A percentile compares a stretch with the other conserved stretches of the same genome.
phyloP scores from a whole-genome alignment of 345 rosid genomes.

The Dipteronia dyeriana region DNA sequence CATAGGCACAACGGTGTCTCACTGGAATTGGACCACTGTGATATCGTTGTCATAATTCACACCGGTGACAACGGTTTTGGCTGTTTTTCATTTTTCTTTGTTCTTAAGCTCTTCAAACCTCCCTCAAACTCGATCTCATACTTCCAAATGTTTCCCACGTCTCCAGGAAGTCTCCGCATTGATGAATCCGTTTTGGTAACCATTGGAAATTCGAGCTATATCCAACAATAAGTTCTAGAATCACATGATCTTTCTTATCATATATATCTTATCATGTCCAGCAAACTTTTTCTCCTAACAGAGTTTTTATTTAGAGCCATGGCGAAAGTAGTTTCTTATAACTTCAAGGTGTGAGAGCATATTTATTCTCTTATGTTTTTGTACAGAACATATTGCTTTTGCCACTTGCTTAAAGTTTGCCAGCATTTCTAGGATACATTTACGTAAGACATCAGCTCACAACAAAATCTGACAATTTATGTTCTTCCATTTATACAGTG shows the following conservation, averaged over 20 bases:
- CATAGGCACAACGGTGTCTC: no score
- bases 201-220: no score
- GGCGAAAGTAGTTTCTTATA: not conserved
- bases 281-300: not conserved
- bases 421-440: not conserved
- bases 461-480: not conserved
- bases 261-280: not conserved
- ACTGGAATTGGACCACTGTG: no score
- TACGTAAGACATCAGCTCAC: not conserved
- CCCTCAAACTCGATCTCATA: no score
- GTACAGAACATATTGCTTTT: not conserved
- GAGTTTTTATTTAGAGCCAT: not conserved
- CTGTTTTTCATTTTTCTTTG: no score
- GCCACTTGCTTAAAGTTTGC: not conserved
- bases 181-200: no score
- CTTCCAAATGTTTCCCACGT: no score
- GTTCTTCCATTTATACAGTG: conserved; percentile 21
- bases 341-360: not conserved
- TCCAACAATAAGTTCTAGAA: not conserved
- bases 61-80: no score
- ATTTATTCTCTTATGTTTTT: not conserved
- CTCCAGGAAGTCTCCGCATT: no score
- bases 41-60: no score
- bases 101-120: no score
- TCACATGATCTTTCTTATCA: not conserved